Evolutionary conservation across 768 basidiomycete species (phyloP), one percentile per base, ranked within the genome.

Genomic region (Mycena albidolilacea): DNA sequence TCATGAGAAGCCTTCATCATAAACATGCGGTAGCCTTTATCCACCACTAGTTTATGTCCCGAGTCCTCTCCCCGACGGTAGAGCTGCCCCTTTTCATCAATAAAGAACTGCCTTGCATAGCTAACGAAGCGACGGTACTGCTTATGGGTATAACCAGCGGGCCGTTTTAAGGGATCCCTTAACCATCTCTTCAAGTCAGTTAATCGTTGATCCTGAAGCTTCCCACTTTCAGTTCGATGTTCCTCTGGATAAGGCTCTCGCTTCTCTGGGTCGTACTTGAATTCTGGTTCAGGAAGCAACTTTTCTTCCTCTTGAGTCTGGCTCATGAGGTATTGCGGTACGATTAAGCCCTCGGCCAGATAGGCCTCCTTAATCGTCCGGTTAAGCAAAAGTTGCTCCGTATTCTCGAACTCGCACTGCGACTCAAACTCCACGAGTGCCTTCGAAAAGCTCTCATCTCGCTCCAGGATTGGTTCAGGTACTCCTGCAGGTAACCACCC

Each of bases 71-170:
- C 64, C 5, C 12, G 0, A 7, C 39, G 19, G 37, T 54, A 65
- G 0, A 54, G 7, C n/a, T 19, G 21, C 7, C 64, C 64, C 6
- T 38, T 12, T 17, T 55, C 55, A 17, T 15, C 17, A 0, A 65
- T 0, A 11, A 54, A 65, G 52, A 65, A 65, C 2, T 23, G n/a
- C 5, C 3, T 4, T 17, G 8, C 0, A 14, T 55, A 11, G 4
- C 12, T 5, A 4, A 55, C 7, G 39, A 65, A 10, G 23, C 41
- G 30, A 9, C 30, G 11, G 54, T n/a, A 82, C 15, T 19, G 14
- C 9, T 50, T 50, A 4, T 46, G 14, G 0, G 1, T 46, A 12
- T 15, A 15, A 11, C 44, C 44, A 7, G 12, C 7, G 8, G 61
- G n/a, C 12, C 23, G 1, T 23, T 54, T 30, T 0, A 54, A 3